Evolutionary conservation across 805 yeast genomes (phyloP), one percentile per base, ranked within the genome.

Genomic region (Ogataea nonfermentans): DNA sequence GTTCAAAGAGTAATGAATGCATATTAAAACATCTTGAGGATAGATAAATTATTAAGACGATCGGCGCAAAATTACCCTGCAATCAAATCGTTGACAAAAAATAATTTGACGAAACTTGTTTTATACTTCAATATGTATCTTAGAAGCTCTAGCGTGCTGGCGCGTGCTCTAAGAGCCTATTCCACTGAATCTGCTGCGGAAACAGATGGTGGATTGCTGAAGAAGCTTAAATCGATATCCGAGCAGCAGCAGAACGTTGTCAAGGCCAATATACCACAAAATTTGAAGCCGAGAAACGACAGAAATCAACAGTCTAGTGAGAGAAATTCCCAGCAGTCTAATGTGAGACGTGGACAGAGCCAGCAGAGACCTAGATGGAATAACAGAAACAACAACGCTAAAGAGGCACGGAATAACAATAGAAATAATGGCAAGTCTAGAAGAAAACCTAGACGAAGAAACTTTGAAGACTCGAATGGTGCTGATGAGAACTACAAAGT

Each of bases 1-100:
- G 49, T 23, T 55, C 60, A 24, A 51, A 48, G n/a, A 51, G 29
- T 8, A 55, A 38, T 26, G 46, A 57, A 29, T 55, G 55, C 59
- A 55, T 55, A 6, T 11, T 11, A 15, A 24, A 15, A 25, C 7
- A 19, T 19, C 8, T 19, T 19, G 8, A n/a, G n/a, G 22, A 19
- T 8, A 19, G n/a, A 31, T n/a, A 20, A 19, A 19, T 7, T n/a
- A 16, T 12, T 4, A 9, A 22, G 41, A 19, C 41, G 32, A 37
- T 37, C 41, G 41, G 25, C 41, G 31, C 35, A 32, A 23, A 30
- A 25, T 37, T 37, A 37, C 41, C 41, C 41, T 37, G 36, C 31
- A 32, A 8, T 9, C 28, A 14, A 29, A 19, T 11, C 24, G 29
- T 32, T 37, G 36, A 15, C 41, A 32, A 37, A 27, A 37, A 31